Evolutionary conservation across 352 stramenopile genomes (phyloP).

Genomic region (Phytophthora agathidicida): DNA sequence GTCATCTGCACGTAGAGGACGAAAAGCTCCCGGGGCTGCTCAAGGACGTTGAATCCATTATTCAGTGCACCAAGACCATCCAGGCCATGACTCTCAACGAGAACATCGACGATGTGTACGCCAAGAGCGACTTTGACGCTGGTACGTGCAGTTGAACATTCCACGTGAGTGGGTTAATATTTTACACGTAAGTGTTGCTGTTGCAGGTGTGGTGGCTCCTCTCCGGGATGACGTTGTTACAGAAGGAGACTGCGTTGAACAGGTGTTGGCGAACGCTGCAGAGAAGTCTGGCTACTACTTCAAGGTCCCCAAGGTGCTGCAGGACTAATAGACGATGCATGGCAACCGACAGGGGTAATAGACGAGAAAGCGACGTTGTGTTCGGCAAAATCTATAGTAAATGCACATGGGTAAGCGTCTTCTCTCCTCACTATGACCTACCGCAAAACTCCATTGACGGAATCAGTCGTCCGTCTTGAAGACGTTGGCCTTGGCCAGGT

Average conservation of each 20-base stretch:
- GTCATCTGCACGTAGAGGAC: slow-evolving; percentile 80
- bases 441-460: neutral
- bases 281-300: slow-evolving; percentile 86
- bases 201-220: slow-evolving; percentile 43
- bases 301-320: slow-evolving; percentile 87
- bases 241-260: slow-evolving; percentile 72
- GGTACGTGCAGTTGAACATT: slow-evolving; percentile 22
- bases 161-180: neutral
- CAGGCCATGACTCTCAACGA: slow-evolving; percentile 82
- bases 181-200: neutral
- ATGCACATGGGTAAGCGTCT: slow-evolving; percentile 15
- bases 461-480: slow-evolving; percentile 51
- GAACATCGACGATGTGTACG: slow-evolving; percentile 86
- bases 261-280: slow-evolving; percentile 78
- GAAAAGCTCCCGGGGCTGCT: slow-evolving; percentile 72
- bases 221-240: slow-evolving; percentile 79
- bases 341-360: slow-evolving; percentile 7
- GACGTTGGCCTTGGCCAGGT: slow-evolving; percentile 79
- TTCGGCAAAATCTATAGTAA: slow-evolving; percentile 41
- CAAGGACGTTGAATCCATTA: slow-evolving; percentile 86
- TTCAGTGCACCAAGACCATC: slow-evolving; percentile 89
- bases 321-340: slow-evolving; percentile 56
- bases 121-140: slow-evolving; percentile 60
- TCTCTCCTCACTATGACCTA: neutral
- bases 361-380: slow-evolving; percentile 2